Conservation (phyloP, 441 rosid genomes). For the Populus tomentosa region DNA sequence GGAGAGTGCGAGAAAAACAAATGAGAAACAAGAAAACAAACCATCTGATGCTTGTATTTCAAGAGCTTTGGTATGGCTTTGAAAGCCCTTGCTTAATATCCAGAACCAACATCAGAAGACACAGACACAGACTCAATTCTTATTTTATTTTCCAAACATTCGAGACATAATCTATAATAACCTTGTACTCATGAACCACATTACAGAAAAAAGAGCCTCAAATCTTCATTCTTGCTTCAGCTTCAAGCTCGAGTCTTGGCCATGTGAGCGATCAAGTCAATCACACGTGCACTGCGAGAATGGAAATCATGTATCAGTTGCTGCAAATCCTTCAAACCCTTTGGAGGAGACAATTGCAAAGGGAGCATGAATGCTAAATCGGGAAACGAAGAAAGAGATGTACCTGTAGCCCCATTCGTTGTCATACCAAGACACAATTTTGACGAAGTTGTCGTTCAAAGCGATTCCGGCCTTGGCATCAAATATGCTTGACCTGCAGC, state of each 20-base stretch:
- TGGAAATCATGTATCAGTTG: background rate
- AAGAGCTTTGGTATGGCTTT: too few relatives aligned
- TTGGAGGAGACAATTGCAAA: background rate
- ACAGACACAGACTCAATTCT: too few relatives aligned
- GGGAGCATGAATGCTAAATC: background rate
- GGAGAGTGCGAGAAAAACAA: too few relatives aligned
- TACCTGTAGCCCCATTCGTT: constrained; percentile 92
- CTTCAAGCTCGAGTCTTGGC: constrained; percentile 31
- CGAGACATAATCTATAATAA: too few relatives aligned
- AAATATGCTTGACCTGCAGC: constrained; percentile 64
- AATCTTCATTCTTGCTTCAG: background rate
- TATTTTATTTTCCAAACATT: too few relatives aligned
- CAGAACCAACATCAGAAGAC: too few relatives aligned
- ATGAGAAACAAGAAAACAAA: too few relatives aligned
- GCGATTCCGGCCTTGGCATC: constrained; percentile 89
- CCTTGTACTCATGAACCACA: background rate
- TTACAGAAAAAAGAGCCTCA: background rate
- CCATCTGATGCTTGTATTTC: too few relatives aligned
- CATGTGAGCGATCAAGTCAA: constrained; percentile 73
- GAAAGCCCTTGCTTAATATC: too few relatives aligned
- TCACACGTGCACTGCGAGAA: constrained; percentile 52
- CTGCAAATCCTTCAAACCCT: background rate
- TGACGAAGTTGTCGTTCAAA: constrained; percentile 53
- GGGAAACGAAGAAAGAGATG: background rate
- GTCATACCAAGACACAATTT: constrained; percentile 76